Base-by-base conservation (phyloP, 1,284 basidiomycete species). In the Ganoderma multipileum region DNA sequence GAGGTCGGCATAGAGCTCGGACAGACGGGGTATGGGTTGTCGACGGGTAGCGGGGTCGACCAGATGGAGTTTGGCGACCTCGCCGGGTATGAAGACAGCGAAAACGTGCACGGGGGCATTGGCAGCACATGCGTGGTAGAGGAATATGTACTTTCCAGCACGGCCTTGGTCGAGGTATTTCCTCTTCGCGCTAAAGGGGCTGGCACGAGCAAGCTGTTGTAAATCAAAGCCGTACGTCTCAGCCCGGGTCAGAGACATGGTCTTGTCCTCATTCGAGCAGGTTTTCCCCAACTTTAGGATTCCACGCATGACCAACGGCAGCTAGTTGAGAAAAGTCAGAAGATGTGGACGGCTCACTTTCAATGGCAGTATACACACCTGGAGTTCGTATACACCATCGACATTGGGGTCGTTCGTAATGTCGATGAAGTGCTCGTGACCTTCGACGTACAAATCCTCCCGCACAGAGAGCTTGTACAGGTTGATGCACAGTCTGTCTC, bases 371-470 rank as follows among this genome's bases (percentile, higher is more conserved):
- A 9, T 12, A 52, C 71, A 33, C 72, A 94, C 94, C 85, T 99
- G 95, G 47, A 93, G 86, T 81, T 99, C 98, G 77, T 93, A 99
- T 1, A 98, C 94, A 1, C 96, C 96, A 74, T 99, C 96, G 9
- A 99, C 95, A 77, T 95, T 96, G 0, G 97, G 95, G 76, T 97
- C 95, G 78, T 98, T 98, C 71, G 91, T 94, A 64, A 99, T 85
- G 75, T 95, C 91, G 41, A 95, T 92, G 77, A 99, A 99, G 78
- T 98, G 94, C 66, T 94, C 91, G 74, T 96, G 93, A 36, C 93
- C 94, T 55, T 95, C 90, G 41, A 93, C 85, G 79, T 92, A 99
- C 18, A 91, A 81, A 4, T 93, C 91, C 79, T 99, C 98, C 47
- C 91, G 87, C 38, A 98, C 95, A 1, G 89, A 86, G 61, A 99